Conservation (phyloP, 2,329 filamentous ascomycete species). For the Fusarium domesticum region DNA sequence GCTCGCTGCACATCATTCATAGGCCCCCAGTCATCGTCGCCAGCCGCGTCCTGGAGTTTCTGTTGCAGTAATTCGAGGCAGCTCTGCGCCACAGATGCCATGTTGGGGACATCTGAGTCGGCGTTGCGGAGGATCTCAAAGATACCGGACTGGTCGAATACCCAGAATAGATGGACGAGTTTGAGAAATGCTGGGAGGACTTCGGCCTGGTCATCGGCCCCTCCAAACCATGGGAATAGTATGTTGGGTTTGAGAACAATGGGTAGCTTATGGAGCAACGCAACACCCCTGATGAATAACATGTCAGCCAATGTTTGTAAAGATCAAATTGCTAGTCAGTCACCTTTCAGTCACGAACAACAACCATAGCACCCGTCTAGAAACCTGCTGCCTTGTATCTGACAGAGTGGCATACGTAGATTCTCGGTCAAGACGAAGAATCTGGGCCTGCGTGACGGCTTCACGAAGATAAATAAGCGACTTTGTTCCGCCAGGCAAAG, state of each 20-base stretch:
- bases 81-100: conserved; percentile 30
- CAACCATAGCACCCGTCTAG: conserved; percentile 46
- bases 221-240: conserved; percentile 34
- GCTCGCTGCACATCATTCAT: conserved; percentile 49
- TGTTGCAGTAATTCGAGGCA: conserved; percentile 41
- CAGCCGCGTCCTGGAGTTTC: conserved; percentile 40
- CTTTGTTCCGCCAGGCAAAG: conserved; percentile 42
- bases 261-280: conserved; percentile 49
- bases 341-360: conserved; percentile 47
- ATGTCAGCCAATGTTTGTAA: conserved; percentile 5
- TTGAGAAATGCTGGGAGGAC: conserved; percentile 49
- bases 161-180: conserved; percentile 48
- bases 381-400: conserved; percentile 42
- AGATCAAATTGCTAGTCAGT: not conserved
- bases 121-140: conserved; percentile 45
- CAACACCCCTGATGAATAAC: conserved; percentile 40
- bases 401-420: conserved; percentile 38
- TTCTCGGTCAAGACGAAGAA: conserved; percentile 46
- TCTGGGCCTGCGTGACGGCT: conserved; percentile 50
- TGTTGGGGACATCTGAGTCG: conserved; percentile 32
- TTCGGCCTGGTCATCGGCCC: conserved; percentile 39
- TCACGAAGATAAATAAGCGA: conserved; percentile 49
- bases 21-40: conserved; percentile 34
- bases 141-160: conserved; percentile 48
- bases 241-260: conserved; percentile 43